Evolutionary conservation across 257 asterid genomes (phyloP).

Genomic region (Nicotiana otophora): DNA sequence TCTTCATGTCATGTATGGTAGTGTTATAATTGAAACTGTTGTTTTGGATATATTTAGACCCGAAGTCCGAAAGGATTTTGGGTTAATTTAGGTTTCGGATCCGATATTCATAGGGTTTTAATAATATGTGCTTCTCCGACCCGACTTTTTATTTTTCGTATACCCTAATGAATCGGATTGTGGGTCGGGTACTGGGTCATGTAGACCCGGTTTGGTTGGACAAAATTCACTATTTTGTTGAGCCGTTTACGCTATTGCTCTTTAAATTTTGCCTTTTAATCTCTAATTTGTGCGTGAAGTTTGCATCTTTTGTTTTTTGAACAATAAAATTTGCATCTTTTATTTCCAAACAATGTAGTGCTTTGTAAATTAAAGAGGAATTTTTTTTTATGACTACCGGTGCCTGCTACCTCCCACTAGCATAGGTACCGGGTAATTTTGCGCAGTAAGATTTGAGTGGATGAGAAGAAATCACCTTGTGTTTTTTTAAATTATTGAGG

Average conservation of each 20-base stretch:
- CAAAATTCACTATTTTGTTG: background rate
- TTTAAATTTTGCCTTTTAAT: background rate
- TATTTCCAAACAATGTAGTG: background rate
- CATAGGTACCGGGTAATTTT: no score
- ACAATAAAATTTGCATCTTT: background rate
- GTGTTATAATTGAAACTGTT: constrained; percentile 6
- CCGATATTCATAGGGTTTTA: constrained; percentile 32
- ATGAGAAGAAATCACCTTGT: no score
- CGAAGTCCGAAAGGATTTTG: constrained; percentile 22
- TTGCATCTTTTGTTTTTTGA: background rate
- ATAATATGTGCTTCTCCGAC: constrained; percentile 15
- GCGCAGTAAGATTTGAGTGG: no score
- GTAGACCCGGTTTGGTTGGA: constrained; percentile 3
- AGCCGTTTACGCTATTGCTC: background rate
- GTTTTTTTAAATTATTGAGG: background rate
- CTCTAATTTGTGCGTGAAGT: background rate
- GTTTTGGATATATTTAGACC: constrained; percentile 19
- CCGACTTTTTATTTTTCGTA: constrained; percentile 11
- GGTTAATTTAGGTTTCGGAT: constrained; percentile 22
- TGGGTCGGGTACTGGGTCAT: constrained; percentile 28
- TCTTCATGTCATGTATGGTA: background rate
- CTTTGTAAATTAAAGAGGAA: background rate
- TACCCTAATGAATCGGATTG: background rate
- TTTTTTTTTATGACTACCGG: background rate
- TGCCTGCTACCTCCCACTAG: no score